These are phyloP conservation scores for Xylaria sp. DNA, from an alignment of 2,329 filamentous ascomycete species.

Conservation along the genomic window DNA sequence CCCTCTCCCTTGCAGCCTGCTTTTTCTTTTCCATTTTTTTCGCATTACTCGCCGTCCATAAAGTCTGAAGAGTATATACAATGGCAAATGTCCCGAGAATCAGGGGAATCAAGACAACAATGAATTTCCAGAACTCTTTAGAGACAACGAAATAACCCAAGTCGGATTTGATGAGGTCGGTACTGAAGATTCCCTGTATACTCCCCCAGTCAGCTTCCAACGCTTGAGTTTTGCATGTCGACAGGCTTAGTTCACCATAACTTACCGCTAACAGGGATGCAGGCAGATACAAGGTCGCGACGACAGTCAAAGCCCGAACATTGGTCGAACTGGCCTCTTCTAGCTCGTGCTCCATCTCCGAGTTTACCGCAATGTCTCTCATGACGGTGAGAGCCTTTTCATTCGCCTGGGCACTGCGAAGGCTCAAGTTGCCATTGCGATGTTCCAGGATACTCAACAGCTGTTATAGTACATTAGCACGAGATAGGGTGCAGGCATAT, in stretches of 20 bases:
- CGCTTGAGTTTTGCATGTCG: background rate
- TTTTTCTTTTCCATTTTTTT: background rate
- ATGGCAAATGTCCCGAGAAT: background rate
- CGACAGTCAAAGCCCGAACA: background rate
- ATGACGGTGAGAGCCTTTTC: background rate
- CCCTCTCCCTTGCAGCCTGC: background rate
- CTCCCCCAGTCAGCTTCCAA: background rate
- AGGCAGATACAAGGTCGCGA: slow-evolving; percentile 1
- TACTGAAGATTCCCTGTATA: background rate
- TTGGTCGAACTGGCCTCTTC: background rate
- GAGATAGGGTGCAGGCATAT: background rate
- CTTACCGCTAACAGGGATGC: background rate
- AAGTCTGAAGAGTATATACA: no score
- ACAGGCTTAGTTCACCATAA: background rate
- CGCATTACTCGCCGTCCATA: background rate
- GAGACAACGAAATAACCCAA: slow-evolving; percentile 1
- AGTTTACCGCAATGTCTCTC: background rate
- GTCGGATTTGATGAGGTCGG: background rate
- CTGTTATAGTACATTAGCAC: background rate
- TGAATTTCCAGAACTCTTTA: background rate
- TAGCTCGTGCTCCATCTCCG: background rate
- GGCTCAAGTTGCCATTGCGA: background rate
- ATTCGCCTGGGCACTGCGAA: background rate
- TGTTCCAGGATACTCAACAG: background rate
- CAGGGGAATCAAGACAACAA: background rate